Conservation (phyloP, 192 early-diverging fungal genomes). For the Funneliformis mosseae region DNA sequence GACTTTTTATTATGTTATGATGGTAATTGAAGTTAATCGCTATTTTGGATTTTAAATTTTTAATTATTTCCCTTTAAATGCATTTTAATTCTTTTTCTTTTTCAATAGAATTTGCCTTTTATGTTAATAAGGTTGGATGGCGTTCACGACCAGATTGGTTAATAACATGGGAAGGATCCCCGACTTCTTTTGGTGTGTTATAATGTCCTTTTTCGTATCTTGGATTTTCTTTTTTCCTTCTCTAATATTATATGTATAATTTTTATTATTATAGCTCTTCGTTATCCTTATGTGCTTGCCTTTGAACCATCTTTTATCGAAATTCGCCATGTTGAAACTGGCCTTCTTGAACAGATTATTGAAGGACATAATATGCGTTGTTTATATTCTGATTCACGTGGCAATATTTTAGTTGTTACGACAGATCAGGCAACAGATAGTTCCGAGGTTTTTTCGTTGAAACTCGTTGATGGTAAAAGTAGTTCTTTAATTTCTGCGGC, state of each 20-base stretch:
- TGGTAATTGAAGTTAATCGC: slow-evolving; percentile 49
- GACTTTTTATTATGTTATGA: slow-evolving; percentile 92
- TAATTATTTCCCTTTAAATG: neutral
- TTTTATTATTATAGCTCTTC: slow-evolving; percentile 48
- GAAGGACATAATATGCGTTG: slow-evolving; percentile 30
- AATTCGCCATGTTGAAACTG: slow-evolving; percentile 79
- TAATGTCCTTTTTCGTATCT: neutral
- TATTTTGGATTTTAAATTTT: slow-evolving; percentile 5
- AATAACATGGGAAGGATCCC: slow-evolving; percentile 86
- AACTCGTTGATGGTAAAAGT: slow-evolving; percentile 13
- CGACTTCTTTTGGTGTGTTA: slow-evolving; percentile 69
- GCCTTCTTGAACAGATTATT: slow-evolving; percentile 69
- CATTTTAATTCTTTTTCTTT: slow-evolving; percentile 8
- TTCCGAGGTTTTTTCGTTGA: slow-evolving; percentile 32
- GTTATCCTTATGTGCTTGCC: slow-evolving; percentile 85
- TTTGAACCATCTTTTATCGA: slow-evolving; percentile 93
- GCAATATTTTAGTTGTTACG: slow-evolving; percentile 26
- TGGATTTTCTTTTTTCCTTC: neutral
- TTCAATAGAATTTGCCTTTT: slow-evolving; percentile 83
- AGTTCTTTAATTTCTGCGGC: slow-evolving; percentile 13
- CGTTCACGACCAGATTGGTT: slow-evolving; percentile 74
- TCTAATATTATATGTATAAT: neutral
- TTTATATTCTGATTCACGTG: slow-evolving; percentile 23
- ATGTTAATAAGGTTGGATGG: slow-evolving; percentile 85
- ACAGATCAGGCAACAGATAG: slow-evolving; percentile 21